Evolutionary conservation across 345 rosid species (phyloP).

Genomic region (Eutrema heterophyllum): DNA sequence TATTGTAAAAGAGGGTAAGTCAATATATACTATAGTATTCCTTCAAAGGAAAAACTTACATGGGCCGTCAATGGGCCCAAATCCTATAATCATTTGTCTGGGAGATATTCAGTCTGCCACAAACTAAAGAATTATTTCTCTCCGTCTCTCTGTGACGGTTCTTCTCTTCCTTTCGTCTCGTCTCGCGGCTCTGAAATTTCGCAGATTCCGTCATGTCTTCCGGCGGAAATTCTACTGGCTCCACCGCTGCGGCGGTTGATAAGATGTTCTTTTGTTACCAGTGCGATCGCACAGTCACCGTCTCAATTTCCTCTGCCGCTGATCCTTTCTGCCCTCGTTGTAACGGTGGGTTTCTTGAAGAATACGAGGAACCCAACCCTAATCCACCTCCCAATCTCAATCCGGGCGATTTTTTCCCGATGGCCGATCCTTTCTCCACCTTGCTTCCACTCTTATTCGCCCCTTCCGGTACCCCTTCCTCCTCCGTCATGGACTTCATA

Average conservation of each 20-base stretch:
- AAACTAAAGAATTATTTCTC: neutral
- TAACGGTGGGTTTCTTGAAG: constrained; percentile 60
- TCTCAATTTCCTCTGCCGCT: constrained; percentile 35
- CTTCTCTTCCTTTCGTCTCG: neutral
- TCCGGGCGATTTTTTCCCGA: constrained; percentile 12
- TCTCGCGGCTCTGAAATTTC: constrained; percentile 14
- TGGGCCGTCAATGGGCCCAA: constrained; percentile 8
- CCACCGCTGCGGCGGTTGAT: constrained; percentile 28
- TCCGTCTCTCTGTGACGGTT: neutral
- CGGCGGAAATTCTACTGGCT: constrained; percentile 29
- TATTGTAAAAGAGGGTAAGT: neutral
- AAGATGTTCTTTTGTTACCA: constrained; percentile 57
- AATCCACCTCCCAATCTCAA: constrained; percentile 27
- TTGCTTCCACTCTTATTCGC: constrained; percentile 35
- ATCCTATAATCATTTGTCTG: neutral
- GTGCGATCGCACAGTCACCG: constrained; percentile 55
- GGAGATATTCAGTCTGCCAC: constrained; percentile 4
- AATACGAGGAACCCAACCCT: constrained; percentile 47
- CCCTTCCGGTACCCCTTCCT: constrained; percentile 18
- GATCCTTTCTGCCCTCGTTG: constrained; percentile 66
- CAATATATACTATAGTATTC: neutral
- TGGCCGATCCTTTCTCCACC: constrained; percentile 31
- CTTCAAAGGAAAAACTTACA: neutral
- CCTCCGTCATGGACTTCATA: constrained; percentile 12
- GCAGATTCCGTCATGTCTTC: constrained; percentile 34